Evolutionary conservation across 352 stramenopile species (phyloP), one percentile per base, ranked within the genome.

Genomic region (Globisporangium acanthophoron): DNA sequence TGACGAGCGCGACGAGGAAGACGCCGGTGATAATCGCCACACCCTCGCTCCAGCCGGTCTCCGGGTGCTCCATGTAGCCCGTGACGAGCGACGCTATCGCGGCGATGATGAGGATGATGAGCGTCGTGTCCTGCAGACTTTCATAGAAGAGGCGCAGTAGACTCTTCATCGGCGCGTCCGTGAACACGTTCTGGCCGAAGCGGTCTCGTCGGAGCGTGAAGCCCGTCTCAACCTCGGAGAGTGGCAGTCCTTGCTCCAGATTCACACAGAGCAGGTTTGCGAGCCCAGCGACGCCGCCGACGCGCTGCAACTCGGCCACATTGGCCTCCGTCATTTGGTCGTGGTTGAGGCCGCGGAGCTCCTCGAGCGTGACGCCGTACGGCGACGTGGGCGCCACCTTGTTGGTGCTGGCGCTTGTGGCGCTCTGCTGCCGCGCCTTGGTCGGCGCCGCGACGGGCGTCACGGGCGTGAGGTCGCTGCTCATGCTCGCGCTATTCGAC

Each of bases 1-100:
- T 98, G 11, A 99, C 92, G 8, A 98, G 64, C 8, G 96, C 92
- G 6, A 98, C 96, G 49, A 98, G 83, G 11, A 94, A 72, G 37
- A 99, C 96, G 11, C 94, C 92, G 12, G 81, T 74, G 47, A 99
- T 69, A 66, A 99, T 99, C 16, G 95, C 92, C 6, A 95, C 79
- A 20, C 95, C 96, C 70, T 99, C 96, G 53, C 97, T 96, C 96
- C 96, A 99, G 5, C 89, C 88, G 0, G 65, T 90, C 27, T 76
- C 65, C 2, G 81, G 81, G 54, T 94, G 72, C 54, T 94, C 84
- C 56, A 92, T 78, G 58, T 88, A 87, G 3, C 80, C 81, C 1
- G 82, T 90, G 5, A 90, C 80, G 27, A 96, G 72, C 27, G 90
- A 97, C 16, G 91, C 86, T 33, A 96, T 74, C 4, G 88, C 80